A percentile compares a stretch with the other conserved stretches of the same genome.
These are phyloP conservation scores for Lachancea sp. DNA, from an alignment of 805 yeast species.

Conservation along the genomic window DNA sequence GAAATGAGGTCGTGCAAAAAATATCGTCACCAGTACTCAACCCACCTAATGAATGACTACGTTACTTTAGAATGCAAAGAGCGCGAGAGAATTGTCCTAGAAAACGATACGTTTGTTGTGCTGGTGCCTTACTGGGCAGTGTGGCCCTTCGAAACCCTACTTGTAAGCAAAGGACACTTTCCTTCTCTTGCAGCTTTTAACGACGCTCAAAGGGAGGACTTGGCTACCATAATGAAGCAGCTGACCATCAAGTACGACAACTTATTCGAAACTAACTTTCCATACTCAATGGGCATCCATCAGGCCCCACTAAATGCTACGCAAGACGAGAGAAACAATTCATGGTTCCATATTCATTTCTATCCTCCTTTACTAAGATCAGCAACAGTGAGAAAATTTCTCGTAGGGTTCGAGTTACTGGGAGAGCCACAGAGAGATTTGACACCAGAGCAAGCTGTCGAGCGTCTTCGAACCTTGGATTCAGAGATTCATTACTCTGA, in stretches of 20 bases:
- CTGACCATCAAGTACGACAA: conserved; percentile 66
- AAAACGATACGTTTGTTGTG: conserved; percentile 57
- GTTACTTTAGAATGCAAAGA: conserved; percentile 48
- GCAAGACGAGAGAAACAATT: conserved; percentile 38
- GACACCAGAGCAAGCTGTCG: conserved; percentile 30
- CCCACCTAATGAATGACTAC: conserved; percentile 58
- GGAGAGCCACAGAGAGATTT: conserved; percentile 56
- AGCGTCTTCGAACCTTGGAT: conserved; percentile 41
- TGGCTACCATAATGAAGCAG: conserved; percentile 47
- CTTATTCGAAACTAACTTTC: conserved; percentile 61
- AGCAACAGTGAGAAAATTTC: conserved; percentile 68
- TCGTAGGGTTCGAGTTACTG: conserved; percentile 65
- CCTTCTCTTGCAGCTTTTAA: conserved; percentile 44
- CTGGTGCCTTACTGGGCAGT: conserved; percentile 79
- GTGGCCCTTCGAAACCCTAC: conserved; percentile 74
- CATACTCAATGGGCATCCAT: conserved; percentile 78
- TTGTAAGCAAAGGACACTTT: conserved; percentile 51
- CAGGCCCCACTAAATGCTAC: conserved; percentile 56
- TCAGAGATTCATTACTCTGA: conserved; percentile 36
- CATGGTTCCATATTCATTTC: conserved; percentile 69
- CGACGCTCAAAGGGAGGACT: conserved; percentile 43
- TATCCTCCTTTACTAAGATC: conserved; percentile 72
- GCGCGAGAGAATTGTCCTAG: conserved; percentile 46
- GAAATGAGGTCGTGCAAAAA: conserved; percentile 48
- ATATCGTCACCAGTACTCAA: conserved; percentile 39